phyloP scores from a whole-genome alignment of 2,329 filamentous ascomycete species.

The Cryphonectria naterciae region DNA sequence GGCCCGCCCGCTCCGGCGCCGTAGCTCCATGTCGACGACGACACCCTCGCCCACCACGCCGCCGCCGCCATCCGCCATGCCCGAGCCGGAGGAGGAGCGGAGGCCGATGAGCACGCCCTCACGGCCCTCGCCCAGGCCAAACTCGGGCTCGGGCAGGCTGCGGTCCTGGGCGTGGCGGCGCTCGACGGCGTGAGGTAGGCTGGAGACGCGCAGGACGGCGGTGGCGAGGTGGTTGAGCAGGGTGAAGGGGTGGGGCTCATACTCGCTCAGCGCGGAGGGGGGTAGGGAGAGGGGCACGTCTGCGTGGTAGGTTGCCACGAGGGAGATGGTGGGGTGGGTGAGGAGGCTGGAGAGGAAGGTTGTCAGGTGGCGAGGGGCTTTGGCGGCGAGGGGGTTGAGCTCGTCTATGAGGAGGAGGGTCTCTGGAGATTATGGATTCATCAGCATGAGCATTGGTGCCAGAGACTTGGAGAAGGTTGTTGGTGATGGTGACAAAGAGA shows the following conservation, averaged over 20 bases:
- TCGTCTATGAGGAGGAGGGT: constrained; percentile 80
- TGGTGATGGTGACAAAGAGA: no score
- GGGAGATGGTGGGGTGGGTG: constrained; percentile 63
- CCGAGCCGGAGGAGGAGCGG: constrained; percentile 25
- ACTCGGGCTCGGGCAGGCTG: constrained; percentile 74
- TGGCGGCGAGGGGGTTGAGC: constrained; percentile 67
- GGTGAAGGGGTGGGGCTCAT: constrained; percentile 71
- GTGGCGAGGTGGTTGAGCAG: constrained; percentile 87
- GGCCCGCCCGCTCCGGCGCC: constrained; percentile 78
- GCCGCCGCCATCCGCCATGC: constrained; percentile 21
- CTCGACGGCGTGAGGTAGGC: constrained; percentile 74
- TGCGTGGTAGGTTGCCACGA: constrained; percentile 80
- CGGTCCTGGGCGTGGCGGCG: constrained; percentile 76
- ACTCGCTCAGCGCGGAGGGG: constrained; percentile 48
- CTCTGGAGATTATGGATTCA: constrained; percentile 49
- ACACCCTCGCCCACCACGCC: constrained; percentile 48
- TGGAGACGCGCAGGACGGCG: constrained; percentile 74
- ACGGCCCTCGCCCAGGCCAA: constrained; percentile 75
- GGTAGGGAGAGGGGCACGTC: constrained; percentile 69
- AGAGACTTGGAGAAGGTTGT: no score
- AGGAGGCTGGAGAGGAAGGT: constrained; percentile 72
- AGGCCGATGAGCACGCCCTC: constrained; percentile 80
- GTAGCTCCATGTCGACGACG: constrained; percentile 83
- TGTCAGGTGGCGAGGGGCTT: constrained; percentile 61
- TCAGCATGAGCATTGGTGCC: constrained; percentile 26